phyloP scores from a whole-genome alignment of 805 yeast genomes.

The Candida railenensis region DNA sequence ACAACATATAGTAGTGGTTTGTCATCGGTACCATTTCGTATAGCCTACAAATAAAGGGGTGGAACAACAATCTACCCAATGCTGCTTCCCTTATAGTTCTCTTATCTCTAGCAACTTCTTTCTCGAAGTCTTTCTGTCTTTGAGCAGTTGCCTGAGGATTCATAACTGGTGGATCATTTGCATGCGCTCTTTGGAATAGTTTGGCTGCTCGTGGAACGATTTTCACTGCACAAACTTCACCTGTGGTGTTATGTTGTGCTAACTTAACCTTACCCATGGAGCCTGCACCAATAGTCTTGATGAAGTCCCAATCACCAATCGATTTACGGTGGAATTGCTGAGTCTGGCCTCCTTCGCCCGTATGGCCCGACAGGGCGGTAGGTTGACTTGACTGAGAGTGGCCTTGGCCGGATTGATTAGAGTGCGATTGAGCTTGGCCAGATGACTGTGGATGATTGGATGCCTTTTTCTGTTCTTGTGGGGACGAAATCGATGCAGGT shows the following conservation, averaged over 20 bases:
- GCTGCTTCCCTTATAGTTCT: conserved; percentile 96
- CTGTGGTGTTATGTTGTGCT: conserved; percentile 80
- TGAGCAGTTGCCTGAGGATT: conserved; percentile 57
- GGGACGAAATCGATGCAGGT: conserved; percentile 27
- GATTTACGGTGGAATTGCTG: conserved; percentile 77
- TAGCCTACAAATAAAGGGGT: conserved; percentile 87
- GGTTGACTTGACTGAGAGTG: conserved; percentile 13
- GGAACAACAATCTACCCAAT: conserved; percentile 82
- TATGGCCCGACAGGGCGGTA: conserved; percentile 10
- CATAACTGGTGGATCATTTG: conserved; percentile 63
- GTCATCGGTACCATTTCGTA: conserved; percentile 97
- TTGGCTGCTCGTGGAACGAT: conserved; percentile 89
- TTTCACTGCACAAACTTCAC: conserved; percentile 86
- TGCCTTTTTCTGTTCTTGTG: conserved; percentile 7
- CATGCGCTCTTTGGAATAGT: conserved; percentile 69
- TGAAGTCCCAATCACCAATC: conserved; percentile 95
- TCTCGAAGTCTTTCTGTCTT: conserved; percentile 68
- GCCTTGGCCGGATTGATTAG: background rate
- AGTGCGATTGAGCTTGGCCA: background rate
- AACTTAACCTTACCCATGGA: conserved; percentile 98
- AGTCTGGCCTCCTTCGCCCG: conserved; percentile 8
- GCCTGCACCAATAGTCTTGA: conserved; percentile 96
- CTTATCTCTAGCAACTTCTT: conserved; percentile 85
- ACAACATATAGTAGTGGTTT: conserved; percentile 93
- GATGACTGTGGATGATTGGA: background rate